Evolutionary conservation across 352 stramenopile genomes (phyloP).

Genomic region (Aphanomyces invadans): DNA sequence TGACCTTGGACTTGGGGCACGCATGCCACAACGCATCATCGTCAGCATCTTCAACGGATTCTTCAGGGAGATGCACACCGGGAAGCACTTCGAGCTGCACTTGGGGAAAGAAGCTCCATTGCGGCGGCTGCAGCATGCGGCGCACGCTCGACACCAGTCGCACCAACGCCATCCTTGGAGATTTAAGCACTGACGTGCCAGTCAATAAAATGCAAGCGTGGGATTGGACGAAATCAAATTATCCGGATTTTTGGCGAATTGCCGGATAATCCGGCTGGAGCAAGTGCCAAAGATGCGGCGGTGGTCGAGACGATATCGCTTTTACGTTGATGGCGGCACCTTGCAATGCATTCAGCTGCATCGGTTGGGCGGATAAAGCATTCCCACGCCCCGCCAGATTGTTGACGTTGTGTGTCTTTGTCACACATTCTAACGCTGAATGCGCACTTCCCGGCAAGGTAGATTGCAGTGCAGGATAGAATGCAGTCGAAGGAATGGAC

Average conservation of each 20-base stretch:
- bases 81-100: constrained; percentile 8
- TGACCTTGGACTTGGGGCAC: constrained; percentile 85
- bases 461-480: too few relatives aligned
- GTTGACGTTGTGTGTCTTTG: too few relatives aligned
- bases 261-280: too few relatives aligned
- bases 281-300: too few relatives aligned
- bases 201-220: background rate
- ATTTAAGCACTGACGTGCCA: background rate
- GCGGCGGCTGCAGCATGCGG: constrained; percentile 1
- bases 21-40: constrained; percentile 70
- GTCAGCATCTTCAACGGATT: background rate
- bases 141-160: constrained; percentile 13
- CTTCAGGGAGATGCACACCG: background rate
- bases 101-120: constrained; percentile 19
- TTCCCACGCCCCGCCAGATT: too few relatives aligned
- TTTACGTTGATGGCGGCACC: too few relatives aligned
- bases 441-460: too few relatives aligned
- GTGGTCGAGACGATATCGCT: too few relatives aligned
- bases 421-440: too few relatives aligned
- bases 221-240: background rate
- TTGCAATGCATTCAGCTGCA: too few relatives aligned
- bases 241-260: background rate
- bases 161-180: constrained; percentile 12
- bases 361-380: too few relatives aligned
- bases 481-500: too few relatives aligned